phyloP scores from a whole-genome alignment of 768 basidiomycete genomes.

The Xanthoconium stramineum region DNA sequence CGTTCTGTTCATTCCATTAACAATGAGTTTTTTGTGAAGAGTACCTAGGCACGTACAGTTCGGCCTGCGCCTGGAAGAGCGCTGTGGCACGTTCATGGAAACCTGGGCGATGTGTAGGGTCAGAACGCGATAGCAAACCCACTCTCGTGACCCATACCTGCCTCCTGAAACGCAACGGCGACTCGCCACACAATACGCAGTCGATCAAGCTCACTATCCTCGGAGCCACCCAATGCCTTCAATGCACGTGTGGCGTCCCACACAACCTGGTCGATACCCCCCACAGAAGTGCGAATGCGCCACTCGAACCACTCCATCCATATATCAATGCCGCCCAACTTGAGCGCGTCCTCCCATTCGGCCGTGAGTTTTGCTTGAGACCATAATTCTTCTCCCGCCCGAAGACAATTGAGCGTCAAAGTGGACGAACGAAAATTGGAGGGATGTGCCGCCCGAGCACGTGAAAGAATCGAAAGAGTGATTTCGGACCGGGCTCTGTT shows the following conservation, averaged over 20 bases:
- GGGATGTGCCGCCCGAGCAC: conserved; percentile 58
- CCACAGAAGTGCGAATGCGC: conserved; percentile 49
- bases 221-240: conserved; percentile 37
- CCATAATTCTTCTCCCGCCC: conserved; percentile 75
- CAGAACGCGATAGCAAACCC: background rate
- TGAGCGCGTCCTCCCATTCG: conserved; percentile 71
- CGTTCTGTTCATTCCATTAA: conserved; percentile 38
- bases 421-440: conserved; percentile 45
- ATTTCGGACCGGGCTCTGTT: conserved; percentile 68
- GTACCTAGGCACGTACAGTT: conserved; percentile 52
- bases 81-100: conserved; percentile 72
- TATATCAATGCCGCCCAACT: conserved; percentile 50
- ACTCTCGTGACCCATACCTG: conserved; percentile 48
- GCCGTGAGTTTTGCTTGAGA: conserved; percentile 45
- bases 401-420: conserved; percentile 63
- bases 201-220: conserved; percentile 48
- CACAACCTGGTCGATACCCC: conserved; percentile 52
- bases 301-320: conserved; percentile 84
- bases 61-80: conserved; percentile 80
- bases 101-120: conserved; percentile 39
- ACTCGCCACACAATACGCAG: conserved; percentile 72
- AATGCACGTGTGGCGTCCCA: conserved; percentile 50
- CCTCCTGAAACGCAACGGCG: conserved; percentile 56
- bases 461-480: conserved; percentile 59
- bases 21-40: conserved; percentile 1